A percentile compares a stretch with the other conserved stretches of the same genome.
Evolutionary conservation across 164 flowering plant species (phyloP).

Genomic region (Buxus sempervirens): DNA sequence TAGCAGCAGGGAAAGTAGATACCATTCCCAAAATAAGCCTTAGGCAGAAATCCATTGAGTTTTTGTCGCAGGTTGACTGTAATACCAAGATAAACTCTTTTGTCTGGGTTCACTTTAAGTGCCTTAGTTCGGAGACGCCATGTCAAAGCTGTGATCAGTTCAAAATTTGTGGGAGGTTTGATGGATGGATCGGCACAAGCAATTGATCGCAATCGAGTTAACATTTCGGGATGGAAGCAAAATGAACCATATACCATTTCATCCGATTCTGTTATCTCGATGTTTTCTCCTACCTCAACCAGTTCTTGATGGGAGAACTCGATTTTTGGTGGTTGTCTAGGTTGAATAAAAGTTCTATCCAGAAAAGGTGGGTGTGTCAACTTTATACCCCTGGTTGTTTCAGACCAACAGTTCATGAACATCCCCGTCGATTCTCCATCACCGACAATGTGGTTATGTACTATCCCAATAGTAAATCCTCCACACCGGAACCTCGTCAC

Average conservation of each 20-base stretch:
- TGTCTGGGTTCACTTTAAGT: not conserved
- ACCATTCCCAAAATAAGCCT: not conserved
- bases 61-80: not conserved
- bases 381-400: not conserved
- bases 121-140: not conserved
- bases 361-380: not conserved
- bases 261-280: not conserved
- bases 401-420: not conserved
- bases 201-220: not conserved
- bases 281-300: not conserved
- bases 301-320: not conserved
- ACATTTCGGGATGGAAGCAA: not conserved
- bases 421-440: not conserved
- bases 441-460: not conserved
- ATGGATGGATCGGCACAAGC: not conserved
- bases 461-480: not conserved
- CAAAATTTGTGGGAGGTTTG: not conserved
- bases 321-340: not conserved
- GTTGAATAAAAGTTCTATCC: not conserved
- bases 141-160: not conserved
- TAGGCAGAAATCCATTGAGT: not conserved
- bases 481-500: constrained; percentile 1
- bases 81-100: not conserved
- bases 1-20: not conserved
- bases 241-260: not conserved